Base-by-base conservation (phyloP, 1,284 basidiomycete genomes). In the Apiotrichum laibachii region DNA sequence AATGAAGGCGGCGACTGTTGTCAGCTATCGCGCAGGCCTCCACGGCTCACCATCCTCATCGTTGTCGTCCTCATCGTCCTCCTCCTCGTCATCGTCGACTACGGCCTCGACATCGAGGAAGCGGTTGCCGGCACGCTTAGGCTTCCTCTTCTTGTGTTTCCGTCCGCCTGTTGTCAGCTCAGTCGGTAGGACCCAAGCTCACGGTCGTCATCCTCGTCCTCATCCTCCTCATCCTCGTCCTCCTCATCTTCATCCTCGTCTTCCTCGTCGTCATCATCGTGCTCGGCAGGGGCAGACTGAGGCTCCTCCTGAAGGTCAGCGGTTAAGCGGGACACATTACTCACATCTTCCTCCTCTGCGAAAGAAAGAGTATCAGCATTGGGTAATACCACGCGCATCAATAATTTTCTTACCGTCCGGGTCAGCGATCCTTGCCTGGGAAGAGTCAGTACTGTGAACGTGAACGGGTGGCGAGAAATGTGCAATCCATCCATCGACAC, bases 101-200 rank as follows among this genome's bases (percentile, higher is more conserved):
- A 93, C 92, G 62, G 92, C 94, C 80, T 96, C 91, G 62, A 94
- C 85, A 86, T 98, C 94, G 70, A 97, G 82, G 86, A 93, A 98
- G 66, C 88, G 87, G 73, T 86, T 90, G 37, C 85, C 80, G 8
- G 49, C 49, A 26, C 49, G 49, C 49, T 50, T 50, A 61, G 81
- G 70, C 49, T 87, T 86, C 59, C 85, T 85, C 64, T 67, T 64
- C 59, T 65, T 64, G 54, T 62, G 54, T 50, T 54, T 64, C 51
- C 42, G 22, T 35, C 31, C 51, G 31, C 63, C 40, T 54, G 46
- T 4, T 9, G 50, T 51, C 39, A 51, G 50, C 50, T 16, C 9
- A 3, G 6, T 55, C 10, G 60, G 62, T 5, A 59, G 61, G n/a
- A n/a, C 26, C 4, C 26, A 31, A 7, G 26, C 49, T 64, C 63